Base-by-base conservation (phyloP, 1,139 yeast species). In the Yamadazyma kanchanaburiensis region DNA sequence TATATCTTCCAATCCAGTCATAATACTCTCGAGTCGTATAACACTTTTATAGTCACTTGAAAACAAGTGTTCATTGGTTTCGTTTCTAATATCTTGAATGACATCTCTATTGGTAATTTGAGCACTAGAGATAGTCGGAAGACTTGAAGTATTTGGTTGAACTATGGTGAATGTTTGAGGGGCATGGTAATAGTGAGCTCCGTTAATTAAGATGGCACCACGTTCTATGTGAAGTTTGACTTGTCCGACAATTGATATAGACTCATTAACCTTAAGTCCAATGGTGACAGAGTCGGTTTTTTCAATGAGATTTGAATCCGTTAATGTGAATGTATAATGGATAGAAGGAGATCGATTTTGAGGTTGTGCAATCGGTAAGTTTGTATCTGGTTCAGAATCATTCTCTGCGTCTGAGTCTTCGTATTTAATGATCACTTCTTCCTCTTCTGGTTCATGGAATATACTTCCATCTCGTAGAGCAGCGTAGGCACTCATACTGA, bases 181-280 rank as follows among this genome's bases (percentile, higher is more conserved):
- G 14, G 60, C 49, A 19, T 60, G 53, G 1, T 78, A 58, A 38
- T 67, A 68, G 43, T 70, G 74, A 10, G 64, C 58, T 3, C 74
- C 68, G 21, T 83, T 82, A 28, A 82, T 62, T 8, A 78, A 49
- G 0, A 64, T 48, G 0, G 80, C 75, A 11, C 95, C 95, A 44
- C 75, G 60, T 30, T 73, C 64, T 1, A 85, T 61, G 5, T 59
- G 57, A 15, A 85, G 30, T 6, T 42, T 48, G 43, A 70, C 80
- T 39, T 74, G 78, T 0, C 95, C 95, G 25, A 69, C 64, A 2
- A 84, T 36, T 19, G 77, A 54, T 3, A 85, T 41, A 22, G 56
- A 59, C 43, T 84, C 83, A 25, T 59, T 56, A 3, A 49, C 46
- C 28, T 58, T 58, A 13, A 80, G 53, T 0, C 76, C 80, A 15